These are phyloP conservation scores for Hanseniaspora clermontiae DNA, from an alignment of 805 yeast genomes.

Conservation along the genomic window DNA sequence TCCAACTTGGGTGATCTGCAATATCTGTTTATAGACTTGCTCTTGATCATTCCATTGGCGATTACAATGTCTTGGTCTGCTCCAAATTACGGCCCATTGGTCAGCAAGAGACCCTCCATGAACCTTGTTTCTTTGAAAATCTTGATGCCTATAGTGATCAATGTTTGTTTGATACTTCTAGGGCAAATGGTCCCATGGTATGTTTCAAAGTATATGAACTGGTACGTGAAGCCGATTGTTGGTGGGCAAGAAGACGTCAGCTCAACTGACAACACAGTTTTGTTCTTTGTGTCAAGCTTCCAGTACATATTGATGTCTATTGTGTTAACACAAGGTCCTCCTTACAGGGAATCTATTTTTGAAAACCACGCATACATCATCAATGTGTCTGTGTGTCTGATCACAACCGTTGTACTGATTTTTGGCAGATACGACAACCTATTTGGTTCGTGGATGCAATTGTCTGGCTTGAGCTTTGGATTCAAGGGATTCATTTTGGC, in stretches of 20 bases:
- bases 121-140: slow-evolving; percentile 83
- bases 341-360: slow-evolving; percentile 67
- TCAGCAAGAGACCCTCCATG: slow-evolving; percentile 78
- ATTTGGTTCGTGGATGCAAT: slow-evolving; percentile 62
- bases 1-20: slow-evolving; percentile 94
- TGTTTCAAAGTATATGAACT: slow-evolving; percentile 41
- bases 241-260: slow-evolving; percentile 72
- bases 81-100: slow-evolving; percentile 43
- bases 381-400: slow-evolving; percentile 41
- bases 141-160: slow-evolving; percentile 67
- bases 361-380: slow-evolving; percentile 59
- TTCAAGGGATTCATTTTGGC: slow-evolving; percentile 43
- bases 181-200: slow-evolving; percentile 66
- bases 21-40: slow-evolving; percentile 83
- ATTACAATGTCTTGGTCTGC: slow-evolving; percentile 96
- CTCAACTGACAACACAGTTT: slow-evolving; percentile 78
- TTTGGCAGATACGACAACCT: slow-evolving; percentile 35
- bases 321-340: slow-evolving; percentile 83
- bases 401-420: slow-evolving; percentile 37
- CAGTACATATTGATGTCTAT: slow-evolving; percentile 80
- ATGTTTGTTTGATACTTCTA: slow-evolving; percentile 46
- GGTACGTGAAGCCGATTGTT: slow-evolving; percentile 74
- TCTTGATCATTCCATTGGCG: slow-evolving; percentile 85
- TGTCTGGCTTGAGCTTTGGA: slow-evolving; percentile 44
- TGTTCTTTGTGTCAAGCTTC: slow-evolving; percentile 70